These are phyloP conservation scores for Trichocomaceae sp. DNA, from an alignment of 2,329 filamentous ascomycete species.

Conservation along the genomic window DNA sequence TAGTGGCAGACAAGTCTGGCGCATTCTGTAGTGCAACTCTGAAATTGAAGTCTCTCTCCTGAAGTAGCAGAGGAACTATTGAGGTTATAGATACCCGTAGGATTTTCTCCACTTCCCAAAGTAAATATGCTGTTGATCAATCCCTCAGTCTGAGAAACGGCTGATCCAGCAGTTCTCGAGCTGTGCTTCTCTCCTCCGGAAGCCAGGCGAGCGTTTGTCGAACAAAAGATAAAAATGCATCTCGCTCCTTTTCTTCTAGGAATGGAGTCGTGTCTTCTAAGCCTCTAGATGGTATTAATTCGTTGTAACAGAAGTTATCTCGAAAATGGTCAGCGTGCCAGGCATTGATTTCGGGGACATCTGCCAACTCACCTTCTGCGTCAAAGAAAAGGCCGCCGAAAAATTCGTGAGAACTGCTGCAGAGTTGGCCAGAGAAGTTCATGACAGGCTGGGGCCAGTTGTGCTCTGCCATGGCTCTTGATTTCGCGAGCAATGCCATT, in stretches of 20 bases:
- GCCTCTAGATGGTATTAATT: slow-evolving; percentile 20
- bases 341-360: too few species aligned
- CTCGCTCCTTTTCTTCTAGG: slow-evolving; percentile 25
- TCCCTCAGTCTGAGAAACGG: slow-evolving; percentile 23
- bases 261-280: slow-evolving; percentile 21
- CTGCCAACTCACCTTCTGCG: too few species aligned
- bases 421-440: neutral
- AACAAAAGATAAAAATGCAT: slow-evolving; percentile 28
- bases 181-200: slow-evolving; percentile 31
- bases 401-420: neutral
- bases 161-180: slow-evolving; percentile 30
- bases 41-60: too few species aligned
- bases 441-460: slow-evolving; percentile 30
- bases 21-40: too few species aligned
- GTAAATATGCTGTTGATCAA: too few species aligned
- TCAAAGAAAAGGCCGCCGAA: too few species aligned
- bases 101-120: too few species aligned
- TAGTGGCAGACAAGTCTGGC: too few species aligned
- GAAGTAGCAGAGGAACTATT: too few species aligned
- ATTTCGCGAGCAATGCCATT: slow-evolving; percentile 5
- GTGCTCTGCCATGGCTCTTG: slow-evolving; percentile 34
- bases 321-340: slow-evolving; percentile 12
- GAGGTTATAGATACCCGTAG: too few species aligned
- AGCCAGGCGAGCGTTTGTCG: slow-evolving; percentile 31
- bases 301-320: slow-evolving; percentile 21